Evolutionary conservation across 495 filamentous ascomycete genomes (phyloP), one percentile per base, ranked within the genome.

Genomic region (Xylaria scruposa): DNA sequence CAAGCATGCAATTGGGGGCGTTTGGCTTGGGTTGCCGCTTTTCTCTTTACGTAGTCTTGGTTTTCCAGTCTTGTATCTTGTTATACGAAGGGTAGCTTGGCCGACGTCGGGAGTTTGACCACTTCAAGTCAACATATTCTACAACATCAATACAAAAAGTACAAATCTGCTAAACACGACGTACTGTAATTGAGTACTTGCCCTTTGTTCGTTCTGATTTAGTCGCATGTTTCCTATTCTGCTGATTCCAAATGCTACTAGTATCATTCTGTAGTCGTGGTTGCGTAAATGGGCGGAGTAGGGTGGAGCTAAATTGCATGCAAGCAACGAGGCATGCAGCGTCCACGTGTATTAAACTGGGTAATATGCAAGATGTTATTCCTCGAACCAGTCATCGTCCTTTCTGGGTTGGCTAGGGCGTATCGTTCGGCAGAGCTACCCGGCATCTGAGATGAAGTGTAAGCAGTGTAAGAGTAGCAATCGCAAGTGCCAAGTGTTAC

Each of bases 1-100:
- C 9, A 29, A 40, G 61, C 0, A 64, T 64, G 24, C 12, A 42
- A 42, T 47, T 65, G 42, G 61, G 42, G 61, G 26, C 1, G 3
- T 65, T 42, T 49, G 21, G 61, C 5, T 29, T 5, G 21, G 21
- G 12, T 21, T 64, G 13, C 61, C 61, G 29, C 31, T 65, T 49
- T 65, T 47, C 61, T 65, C 47, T 9, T 15, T 65, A 12, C 26
- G 61, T 2, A 49, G 61, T 65, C 42, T 65, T 33, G 61, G 13
- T 46, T 29, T 31, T 24, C 5, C 31, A 47, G 42, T 65, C 42
- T 33, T 65, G 15, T 65, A 21, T 44, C 44, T 64, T 38, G 13
- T 64, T 12, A 64, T 17, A 46, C 24, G 24, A 26, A 64, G 21
- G 12, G 9, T 8, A 8, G 12, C 40, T 5, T 38, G 36, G 36